Evolutionary conservation across 495 filamentous ascomycete species (phyloP).

Genomic region (Sphaerosporella brunnea): DNA sequence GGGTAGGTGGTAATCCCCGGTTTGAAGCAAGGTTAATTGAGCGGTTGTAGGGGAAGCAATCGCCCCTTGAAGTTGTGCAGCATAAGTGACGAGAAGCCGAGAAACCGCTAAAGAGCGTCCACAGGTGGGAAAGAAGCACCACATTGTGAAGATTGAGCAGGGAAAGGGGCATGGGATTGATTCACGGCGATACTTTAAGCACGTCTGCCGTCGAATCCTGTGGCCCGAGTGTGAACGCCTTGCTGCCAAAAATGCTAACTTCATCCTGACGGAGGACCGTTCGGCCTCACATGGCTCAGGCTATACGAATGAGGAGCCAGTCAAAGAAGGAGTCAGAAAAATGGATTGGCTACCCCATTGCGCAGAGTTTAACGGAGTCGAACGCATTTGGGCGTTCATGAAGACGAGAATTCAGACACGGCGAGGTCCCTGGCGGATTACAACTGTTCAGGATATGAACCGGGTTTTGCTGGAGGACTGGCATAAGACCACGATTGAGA

Average conservation of each 20-base stretch:
- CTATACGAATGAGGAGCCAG: neutral
- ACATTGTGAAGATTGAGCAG: neutral
- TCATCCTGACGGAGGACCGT: constrained; percentile 5
- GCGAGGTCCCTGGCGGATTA: neutral
- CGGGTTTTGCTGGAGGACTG: constrained; percentile 3
- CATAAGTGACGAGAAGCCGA: too few relatives aligned
- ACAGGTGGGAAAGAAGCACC: neutral
- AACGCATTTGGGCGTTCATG: constrained; percentile 7
- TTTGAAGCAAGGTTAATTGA: too few relatives aligned
- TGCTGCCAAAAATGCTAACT: neutral
- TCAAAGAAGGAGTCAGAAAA: constrained; percentile 2
- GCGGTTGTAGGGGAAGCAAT: too few relatives aligned
- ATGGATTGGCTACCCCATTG: constrained; percentile 8
- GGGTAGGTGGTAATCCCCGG: too few relatives aligned
- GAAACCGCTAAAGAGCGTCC: too few relatives aligned
- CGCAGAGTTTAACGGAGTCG: constrained; percentile 6
- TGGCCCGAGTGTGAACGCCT: neutral
- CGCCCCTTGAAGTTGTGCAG: too few relatives aligned
- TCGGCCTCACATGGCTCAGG: too few relatives aligned
- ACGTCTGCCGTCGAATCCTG: neutral
- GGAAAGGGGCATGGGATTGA: constrained; percentile 1
- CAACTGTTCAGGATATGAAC: neutral
- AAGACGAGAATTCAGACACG: constrained; percentile 4
- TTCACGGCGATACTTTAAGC: constrained; percentile 5
- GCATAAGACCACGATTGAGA: neutral